These are phyloP conservation scores for Leccinum griseonigrum DNA, from an alignment of 1,284 basidiomycete species.

Conservation along the genomic window DNA sequence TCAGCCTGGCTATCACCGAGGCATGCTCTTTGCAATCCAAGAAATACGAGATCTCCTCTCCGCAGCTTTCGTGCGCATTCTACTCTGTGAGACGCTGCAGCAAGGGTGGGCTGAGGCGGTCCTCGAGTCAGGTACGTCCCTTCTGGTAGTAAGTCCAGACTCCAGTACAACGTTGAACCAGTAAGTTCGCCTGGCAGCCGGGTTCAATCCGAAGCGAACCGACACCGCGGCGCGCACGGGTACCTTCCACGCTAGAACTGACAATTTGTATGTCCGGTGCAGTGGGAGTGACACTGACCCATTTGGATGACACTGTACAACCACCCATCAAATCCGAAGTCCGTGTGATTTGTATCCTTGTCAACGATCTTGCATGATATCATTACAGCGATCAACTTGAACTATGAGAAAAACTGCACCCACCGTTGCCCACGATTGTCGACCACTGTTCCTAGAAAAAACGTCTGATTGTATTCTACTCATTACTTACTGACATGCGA, in stretches of 20 bases:
- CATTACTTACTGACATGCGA: neutral
- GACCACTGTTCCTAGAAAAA: neutral
- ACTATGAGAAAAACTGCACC: neutral
- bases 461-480: no score
- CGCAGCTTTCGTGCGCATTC: neutral
- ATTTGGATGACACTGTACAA: neutral
- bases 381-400: neutral
- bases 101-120: neutral
- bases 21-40: neutral
- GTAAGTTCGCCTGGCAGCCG: neutral
- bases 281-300: neutral
- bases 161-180: neutral
- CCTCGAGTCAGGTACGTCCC: constrained; percentile 1
- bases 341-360: neutral
- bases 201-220: neutral
- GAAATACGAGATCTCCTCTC: neutral
- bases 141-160: neutral
- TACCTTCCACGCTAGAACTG: neutral
- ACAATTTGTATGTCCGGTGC: neutral
- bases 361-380: neutral
- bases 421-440: neutral
- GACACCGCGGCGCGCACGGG: neutral
- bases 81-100: neutral
- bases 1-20: constrained; percentile 1
- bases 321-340: neutral